phyloP scores from a whole-genome alignment of 208 protist genomes.

The Leishmania arabica region DNA sequence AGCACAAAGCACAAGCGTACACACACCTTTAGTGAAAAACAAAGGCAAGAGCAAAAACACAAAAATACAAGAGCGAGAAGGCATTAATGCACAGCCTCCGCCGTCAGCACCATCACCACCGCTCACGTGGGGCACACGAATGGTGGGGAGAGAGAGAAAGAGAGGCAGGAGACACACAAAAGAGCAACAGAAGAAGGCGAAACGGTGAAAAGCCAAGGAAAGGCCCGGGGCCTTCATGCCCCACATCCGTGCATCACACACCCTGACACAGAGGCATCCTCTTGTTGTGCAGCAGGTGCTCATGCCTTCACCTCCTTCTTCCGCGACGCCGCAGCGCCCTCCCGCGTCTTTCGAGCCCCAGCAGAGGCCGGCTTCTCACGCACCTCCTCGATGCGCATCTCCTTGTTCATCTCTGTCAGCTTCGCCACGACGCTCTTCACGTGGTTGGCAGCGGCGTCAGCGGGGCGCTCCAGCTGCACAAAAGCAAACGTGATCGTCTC shows the following conservation, averaged over 20 bases:
- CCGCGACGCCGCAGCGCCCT: not conserved
- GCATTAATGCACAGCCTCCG: no score
- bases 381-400: constrained; percentile 65
- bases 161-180: not conserved
- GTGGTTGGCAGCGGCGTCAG: constrained; percentile 42
- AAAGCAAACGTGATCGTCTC: constrained; percentile 72
- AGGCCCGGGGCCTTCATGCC: not conserved
- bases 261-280: not conserved
- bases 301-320: constrained; percentile 8
- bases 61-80: no score
- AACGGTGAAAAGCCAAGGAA: not conserved
- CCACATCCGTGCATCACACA: not conserved
- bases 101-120: not conserved
- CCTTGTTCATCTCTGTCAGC: constrained; percentile 27
- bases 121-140: not conserved
- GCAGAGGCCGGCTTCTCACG: constrained; percentile 34
- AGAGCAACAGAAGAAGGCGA: not conserved
- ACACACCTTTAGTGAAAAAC: no score
- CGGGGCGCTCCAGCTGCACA: constrained; percentile 70
- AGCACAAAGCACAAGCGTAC: not conserved
- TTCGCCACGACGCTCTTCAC: constrained; percentile 46
- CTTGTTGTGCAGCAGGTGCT: no score
- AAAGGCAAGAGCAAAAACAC: no score
- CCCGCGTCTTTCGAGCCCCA: not conserved
- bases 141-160: not conserved